Base-by-base conservation (phyloP, 371 early-diverging fungal genomes). In the Basidiobolus meristosporus region DNA sequence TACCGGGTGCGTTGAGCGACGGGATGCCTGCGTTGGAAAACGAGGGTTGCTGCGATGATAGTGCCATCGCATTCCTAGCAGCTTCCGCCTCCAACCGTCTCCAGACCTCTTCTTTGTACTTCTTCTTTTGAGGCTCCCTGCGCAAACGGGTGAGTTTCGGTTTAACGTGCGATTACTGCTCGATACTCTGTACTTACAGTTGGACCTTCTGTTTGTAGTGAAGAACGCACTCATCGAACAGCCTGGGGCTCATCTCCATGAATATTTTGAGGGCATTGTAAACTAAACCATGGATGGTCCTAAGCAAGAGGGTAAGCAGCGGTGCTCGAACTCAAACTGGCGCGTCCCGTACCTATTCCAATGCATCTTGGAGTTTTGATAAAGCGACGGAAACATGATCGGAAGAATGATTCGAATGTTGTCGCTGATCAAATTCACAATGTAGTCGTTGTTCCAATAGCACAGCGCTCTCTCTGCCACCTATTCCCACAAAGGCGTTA, bases 361-460 rank as follows among this genome's bases (percentile, higher is more conserved):
- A 53, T 93, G 95, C 7, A 79, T 62, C 48, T 89, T 84, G 36
- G 92, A 88, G 57, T 86, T 80, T 18, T 74, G 73, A 52, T 86
- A 90, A 21, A 96, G 65, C 1, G 88, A 69, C 15, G 85, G 68
- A 50, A 93, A 90, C 61, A 92, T 79, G 46, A 93, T 86, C n/a
- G 95, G 97, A 53, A 96, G 56, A 39, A 95, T 78, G 18, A 71
- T 72, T 23, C 66, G 56, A 15, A 82, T 78, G 56, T 93, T 87
- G 36, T 90, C 88, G n/a, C 77, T 70, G 45, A 96, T 86, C 50
- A 93, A 55, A 52, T 76, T 84, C 46, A 88, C 78, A 53, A 95
- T 84, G 47, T 87, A 90, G 46, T 87, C 90, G 54, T 95, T 96
- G 63, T 90, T 93, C 92, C 93, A 96, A 55, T 83, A 88, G 43